Evolutionary conservation across 768 basidiomycete genomes (phyloP).

Genomic region (Boletus speciosus): DNA sequence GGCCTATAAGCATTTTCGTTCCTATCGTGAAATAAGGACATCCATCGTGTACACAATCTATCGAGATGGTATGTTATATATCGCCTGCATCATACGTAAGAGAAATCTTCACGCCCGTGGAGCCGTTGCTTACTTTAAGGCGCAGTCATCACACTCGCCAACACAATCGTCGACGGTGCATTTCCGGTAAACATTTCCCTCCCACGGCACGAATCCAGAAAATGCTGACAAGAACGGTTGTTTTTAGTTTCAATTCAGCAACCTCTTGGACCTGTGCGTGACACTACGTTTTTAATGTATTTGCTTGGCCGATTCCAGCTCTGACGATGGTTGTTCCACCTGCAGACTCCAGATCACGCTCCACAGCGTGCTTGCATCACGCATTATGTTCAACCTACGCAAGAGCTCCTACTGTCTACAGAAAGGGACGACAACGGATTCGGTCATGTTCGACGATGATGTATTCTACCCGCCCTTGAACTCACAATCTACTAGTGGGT

Average conservation of each 20-base stretch:
- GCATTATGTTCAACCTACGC: conserved; percentile 14
- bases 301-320: neutral
- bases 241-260: conserved; percentile 2
- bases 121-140: neutral
- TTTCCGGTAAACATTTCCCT: conserved; percentile 8
- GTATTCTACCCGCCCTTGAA: neutral
- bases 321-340: neutral
- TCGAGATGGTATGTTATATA: conserved; percentile 16
- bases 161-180: conserved; percentile 3
- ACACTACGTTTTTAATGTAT: neutral
- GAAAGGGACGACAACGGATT: neutral
- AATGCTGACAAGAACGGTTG: neutral
- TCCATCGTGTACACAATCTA: conserved; percentile 9
- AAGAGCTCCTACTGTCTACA: neutral
- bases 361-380: conserved; percentile 9
- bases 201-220: neutral
- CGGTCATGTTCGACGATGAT: neutral
- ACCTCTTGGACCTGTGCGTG: conserved; percentile 5
- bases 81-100: conserved; percentile 18
- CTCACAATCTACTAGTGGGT: neutral
- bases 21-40: conserved; percentile 1
- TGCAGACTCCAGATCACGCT: conserved; percentile 3
- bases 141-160: conserved; percentile 15
- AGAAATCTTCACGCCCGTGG: too few relatives aligned
- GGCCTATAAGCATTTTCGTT: neutral